Conservation (phyloP, 805 yeast genomes). For the Ogataea pignaliae region DNA sequence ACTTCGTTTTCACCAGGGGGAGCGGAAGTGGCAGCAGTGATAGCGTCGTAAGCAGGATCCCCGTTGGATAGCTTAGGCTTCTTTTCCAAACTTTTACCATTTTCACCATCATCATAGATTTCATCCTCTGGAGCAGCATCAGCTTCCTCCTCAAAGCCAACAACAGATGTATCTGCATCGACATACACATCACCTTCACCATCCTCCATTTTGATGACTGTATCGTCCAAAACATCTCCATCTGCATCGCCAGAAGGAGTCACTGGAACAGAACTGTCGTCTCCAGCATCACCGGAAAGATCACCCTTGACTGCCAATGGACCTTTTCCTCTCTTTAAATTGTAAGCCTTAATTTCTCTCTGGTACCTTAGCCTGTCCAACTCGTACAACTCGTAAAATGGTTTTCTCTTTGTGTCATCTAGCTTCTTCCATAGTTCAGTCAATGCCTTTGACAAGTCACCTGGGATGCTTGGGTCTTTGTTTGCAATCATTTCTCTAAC, state of each 20-base stretch:
- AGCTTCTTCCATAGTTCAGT: conserved; percentile 84
- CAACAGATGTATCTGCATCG: not conserved
- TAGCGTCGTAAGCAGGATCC: conserved; percentile 3
- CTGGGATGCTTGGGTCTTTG: conserved; percentile 44
- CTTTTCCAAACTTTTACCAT: not conserved
- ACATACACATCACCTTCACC: conserved; percentile 3
- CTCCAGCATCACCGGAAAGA: no score
- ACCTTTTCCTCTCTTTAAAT: conserved; percentile 18
- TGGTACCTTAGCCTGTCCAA: conserved; percentile 75
- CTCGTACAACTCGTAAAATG: conserved; percentile 70
- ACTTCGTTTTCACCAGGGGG: not conserved
- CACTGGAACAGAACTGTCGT: not conserved
- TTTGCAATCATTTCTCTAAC: conserved; percentile 55
- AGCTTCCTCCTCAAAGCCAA: not conserved
- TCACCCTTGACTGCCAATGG: no score
- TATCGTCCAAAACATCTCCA: not conserved
- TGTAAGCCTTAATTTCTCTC: conserved; percentile 56
- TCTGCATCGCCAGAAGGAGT: not conserved
- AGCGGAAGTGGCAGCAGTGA: not conserved
- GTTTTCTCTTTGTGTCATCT: conserved; percentile 62
- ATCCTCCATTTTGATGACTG: not conserved
- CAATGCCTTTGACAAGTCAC: conserved; percentile 71
- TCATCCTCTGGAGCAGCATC: conserved; percentile 2
- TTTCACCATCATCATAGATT: conserved; percentile 1
- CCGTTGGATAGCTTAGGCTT: conserved; percentile 4